Evolutionary conservation across 1,284 basidiomycete genomes (phyloP).

Genomic region (Schizophyllum amplum): DNA sequence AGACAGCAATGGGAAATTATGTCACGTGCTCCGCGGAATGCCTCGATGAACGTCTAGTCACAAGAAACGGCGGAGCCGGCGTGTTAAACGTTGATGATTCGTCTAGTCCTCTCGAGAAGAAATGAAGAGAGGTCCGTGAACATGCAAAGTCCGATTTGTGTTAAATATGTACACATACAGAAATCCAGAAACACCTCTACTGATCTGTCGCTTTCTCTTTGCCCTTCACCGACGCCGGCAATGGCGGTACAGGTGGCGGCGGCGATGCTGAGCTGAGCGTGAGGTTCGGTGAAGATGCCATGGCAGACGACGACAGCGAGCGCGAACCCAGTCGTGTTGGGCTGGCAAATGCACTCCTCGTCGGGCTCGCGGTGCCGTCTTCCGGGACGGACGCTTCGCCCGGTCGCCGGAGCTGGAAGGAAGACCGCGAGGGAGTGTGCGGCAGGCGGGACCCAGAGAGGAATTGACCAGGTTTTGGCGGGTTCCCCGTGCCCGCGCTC

Average conservation of each 20-base stretch:
- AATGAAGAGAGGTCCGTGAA: not conserved
- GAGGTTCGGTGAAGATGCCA: constrained; percentile 17
- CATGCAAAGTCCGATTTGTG: not conserved
- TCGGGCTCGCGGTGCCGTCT: constrained; percentile 20
- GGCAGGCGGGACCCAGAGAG: constrained; percentile 23
- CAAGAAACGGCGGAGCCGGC: too few relatives aligned
- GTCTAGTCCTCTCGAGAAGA: not conserved
- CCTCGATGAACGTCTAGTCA: too few relatives aligned
- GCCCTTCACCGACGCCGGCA: constrained; percentile 37
- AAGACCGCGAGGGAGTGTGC: constrained; percentile 1
- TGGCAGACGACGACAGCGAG: constrained; percentile 42
- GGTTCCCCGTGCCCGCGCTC: constrained; percentile 20
- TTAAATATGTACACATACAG: not conserved
- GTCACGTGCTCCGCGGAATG: too few relatives aligned
- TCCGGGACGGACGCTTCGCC: constrained; percentile 28
- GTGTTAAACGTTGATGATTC: too few relatives aligned
- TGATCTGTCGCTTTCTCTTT: constrained; percentile 37
- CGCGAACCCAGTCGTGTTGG: constrained; percentile 19
- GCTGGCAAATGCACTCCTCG: constrained; percentile 8
- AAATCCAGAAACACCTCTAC: not conserved
- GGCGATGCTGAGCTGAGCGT: constrained; percentile 30
- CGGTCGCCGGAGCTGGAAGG: constrained; percentile 34
- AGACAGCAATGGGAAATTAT: too few relatives aligned
- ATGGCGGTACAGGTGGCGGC: constrained; percentile 34
- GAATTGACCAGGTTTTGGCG: constrained; percentile 16